A percentile compares a stretch with the other conserved stretches of the same genome.
Conservation (phyloP, 2,329 filamentous ascomycete species). For the Colletotrichum zoysiae region DNA sequence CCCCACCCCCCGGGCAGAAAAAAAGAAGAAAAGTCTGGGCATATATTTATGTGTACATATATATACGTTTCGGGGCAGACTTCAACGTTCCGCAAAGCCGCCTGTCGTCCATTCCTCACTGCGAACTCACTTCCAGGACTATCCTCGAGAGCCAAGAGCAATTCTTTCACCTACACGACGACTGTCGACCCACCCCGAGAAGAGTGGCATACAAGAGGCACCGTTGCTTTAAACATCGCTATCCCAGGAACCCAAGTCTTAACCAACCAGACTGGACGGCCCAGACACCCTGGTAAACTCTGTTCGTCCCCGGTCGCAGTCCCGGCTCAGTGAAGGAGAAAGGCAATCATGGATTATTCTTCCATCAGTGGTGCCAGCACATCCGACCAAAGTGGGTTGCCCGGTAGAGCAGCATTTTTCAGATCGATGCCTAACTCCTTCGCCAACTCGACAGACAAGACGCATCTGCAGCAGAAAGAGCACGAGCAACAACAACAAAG, state of each 20-base stretch:
- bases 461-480: background rate
- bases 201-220: background rate
- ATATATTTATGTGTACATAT: background rate
- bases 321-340: background rate
- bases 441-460: background rate
- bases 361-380: conserved; percentile 6
- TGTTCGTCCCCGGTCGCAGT: conserved; percentile 6
- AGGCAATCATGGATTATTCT: conserved; percentile 15
- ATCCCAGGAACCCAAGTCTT: background rate
- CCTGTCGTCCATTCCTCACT: background rate
- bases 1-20: background rate
- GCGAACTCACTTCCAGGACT: background rate
- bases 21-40: no score
- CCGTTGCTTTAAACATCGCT: background rate
- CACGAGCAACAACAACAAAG: background rate
- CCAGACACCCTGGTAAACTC: conserved; percentile 18
- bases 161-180: background rate
- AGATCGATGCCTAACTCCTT: background rate
- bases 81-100: background rate
- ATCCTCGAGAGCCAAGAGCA: background rate
- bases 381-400: conserved; percentile 33
- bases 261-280: background rate
- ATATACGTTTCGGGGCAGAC: background rate
- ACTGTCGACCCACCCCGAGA: background rate
- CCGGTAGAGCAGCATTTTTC: background rate